Evolutionary conservation across 2,329 filamentous ascomycete species (phyloP).

Genomic region (Sporothrix pseudoabietina): DNA sequence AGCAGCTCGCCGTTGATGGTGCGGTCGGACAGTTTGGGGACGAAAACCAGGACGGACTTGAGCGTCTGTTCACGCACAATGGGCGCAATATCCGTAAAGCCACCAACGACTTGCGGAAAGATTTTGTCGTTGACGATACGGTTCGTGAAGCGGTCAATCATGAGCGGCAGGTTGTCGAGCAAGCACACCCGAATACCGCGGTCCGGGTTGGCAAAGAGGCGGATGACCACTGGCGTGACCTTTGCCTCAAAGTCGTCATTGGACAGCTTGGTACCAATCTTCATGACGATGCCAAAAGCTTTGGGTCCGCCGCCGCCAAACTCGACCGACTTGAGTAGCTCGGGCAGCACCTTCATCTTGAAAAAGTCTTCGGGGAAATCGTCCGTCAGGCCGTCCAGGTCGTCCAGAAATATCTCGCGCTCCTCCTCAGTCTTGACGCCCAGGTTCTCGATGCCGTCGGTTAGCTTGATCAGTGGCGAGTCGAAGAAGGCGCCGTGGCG

Average conservation of each 20-base stretch:
- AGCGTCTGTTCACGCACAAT: constrained; percentile 94
- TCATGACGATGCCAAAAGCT: constrained; percentile 84
- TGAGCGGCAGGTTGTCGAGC: constrained; percentile 81
- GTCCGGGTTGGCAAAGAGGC: constrained; percentile 88
- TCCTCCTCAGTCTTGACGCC: constrained; percentile 85
- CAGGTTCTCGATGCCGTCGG: constrained; percentile 88
- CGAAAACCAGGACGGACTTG: constrained; percentile 86
- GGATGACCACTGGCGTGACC: constrained; percentile 82
- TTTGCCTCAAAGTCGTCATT: constrained; percentile 86
- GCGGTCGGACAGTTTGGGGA: constrained; percentile 86
- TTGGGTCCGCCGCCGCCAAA: constrained; percentile 95
- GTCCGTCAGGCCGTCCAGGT: constrained; percentile 82
- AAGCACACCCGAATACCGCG: constrained; percentile 88
- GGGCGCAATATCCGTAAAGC: constrained; percentile 89
- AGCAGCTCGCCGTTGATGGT: constrained; percentile 92
- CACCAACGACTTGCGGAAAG: constrained; percentile 93
- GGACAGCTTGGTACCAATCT: constrained; percentile 83
- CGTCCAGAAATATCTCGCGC: constrained; percentile 81
- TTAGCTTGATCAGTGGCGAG: constrained; percentile 86
- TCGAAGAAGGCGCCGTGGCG: constrained; percentile 87
- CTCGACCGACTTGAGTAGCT: constrained; percentile 97
- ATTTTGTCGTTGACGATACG: constrained; percentile 95
- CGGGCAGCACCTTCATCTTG: constrained; percentile 93
- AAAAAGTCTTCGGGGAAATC: constrained; percentile 98
- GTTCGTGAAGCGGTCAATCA: constrained; percentile 87